These are phyloP conservation scores for Cytospora chrysosperma DNA, from an alignment of 2,329 filamentous ascomycete genomes.

Conservation along the genomic window DNA sequence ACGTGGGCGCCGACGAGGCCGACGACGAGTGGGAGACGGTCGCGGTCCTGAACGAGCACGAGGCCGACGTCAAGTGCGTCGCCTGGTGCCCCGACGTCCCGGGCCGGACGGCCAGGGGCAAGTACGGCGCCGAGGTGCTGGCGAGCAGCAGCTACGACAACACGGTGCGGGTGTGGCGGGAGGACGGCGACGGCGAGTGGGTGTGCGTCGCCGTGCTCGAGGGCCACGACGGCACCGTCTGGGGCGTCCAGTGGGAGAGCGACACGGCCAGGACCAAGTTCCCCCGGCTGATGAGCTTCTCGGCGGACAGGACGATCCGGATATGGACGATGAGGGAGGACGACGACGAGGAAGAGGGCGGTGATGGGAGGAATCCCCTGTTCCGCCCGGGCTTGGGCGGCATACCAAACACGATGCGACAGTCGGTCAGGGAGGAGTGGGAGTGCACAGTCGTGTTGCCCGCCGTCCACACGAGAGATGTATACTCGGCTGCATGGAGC, in stretches of 20 bases:
- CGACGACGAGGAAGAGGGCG: slow-evolving; percentile 44
- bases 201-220: slow-evolving; percentile 79
- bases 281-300: slow-evolving; percentile 74
- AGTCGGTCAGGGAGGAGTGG: slow-evolving; percentile 79
- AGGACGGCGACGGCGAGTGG: slow-evolving; percentile 90
- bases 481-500: slow-evolving; percentile 88
- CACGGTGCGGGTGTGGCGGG: slow-evolving; percentile 82
- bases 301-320: slow-evolving; percentile 76
- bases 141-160: slow-evolving; percentile 95
- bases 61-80: slow-evolving; percentile 92
- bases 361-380: slow-evolving; percentile 25
- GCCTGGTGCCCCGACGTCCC: slow-evolving; percentile 79
- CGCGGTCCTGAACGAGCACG: slow-evolving; percentile 90
- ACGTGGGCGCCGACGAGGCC: slow-evolving; percentile 68
- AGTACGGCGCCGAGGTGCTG: slow-evolving; percentile 67
- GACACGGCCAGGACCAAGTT: slow-evolving; percentile 42
- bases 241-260: slow-evolving; percentile 76
- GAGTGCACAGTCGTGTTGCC: slow-evolving; percentile 74
- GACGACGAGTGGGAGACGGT: slow-evolving; percentile 98
- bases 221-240: slow-evolving; percentile 84
- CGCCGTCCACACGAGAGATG: slow-evolving; percentile 69
- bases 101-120: slow-evolving; percentile 44
- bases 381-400: slow-evolving; percentile 50
- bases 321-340: slow-evolving; percentile 71
- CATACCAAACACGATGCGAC: slow-evolving; percentile 88